Base-by-base conservation (phyloP, 2,329 filamentous ascomycete species). In the Hypocrella siamensis region DNA sequence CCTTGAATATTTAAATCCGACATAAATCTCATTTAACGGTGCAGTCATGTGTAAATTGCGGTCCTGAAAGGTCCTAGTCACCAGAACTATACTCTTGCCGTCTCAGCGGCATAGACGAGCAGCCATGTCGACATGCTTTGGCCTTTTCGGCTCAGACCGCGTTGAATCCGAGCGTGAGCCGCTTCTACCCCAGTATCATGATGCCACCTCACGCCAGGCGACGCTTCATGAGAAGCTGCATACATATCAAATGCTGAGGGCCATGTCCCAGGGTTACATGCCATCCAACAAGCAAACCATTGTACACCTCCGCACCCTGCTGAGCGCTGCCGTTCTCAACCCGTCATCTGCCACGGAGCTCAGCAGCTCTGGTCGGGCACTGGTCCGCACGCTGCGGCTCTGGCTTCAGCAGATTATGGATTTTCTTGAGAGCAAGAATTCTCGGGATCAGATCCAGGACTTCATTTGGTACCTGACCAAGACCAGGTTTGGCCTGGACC, bases 221-320 rank as follows among this genome's bases (percentile, higher is more conserved):
- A 65, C 75, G 45, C 67, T 93, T 36, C 82, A 88, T 47, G 75
- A 88, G 53, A 94, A 93, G 63, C 69, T 96, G 38, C 88, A 93
- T 57, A 78, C 78, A 17, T 94, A 93, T 50, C 84, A 93, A 62
- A 93, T 93, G 79, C 51, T 85, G 18, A 71, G 81, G 32, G 88
- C 88, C 33, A 53, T 94, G 8, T 70, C 71, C 2, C 72, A 82
- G 46, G 88, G 88, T 5, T 94, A 76, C 55, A 86, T 96, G 79
- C 88, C 88, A 29, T 90, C 83, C 5, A 94, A 81, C 9, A 78
- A 90, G 43, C 88, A 96, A 52, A 49, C 69, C 42, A 79, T 90
- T 45, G 62, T 77, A 49, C 85, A 92, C 42, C 61, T 96, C 3
- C 75, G 83, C 42, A 82, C 78, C 3, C 57, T 94, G 2, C 64